These are phyloP conservation scores for Myriosclerotinia duriaeana DNA, from an alignment of 2,329 filamentous ascomycete genomes.

Conservation along the genomic window DNA sequence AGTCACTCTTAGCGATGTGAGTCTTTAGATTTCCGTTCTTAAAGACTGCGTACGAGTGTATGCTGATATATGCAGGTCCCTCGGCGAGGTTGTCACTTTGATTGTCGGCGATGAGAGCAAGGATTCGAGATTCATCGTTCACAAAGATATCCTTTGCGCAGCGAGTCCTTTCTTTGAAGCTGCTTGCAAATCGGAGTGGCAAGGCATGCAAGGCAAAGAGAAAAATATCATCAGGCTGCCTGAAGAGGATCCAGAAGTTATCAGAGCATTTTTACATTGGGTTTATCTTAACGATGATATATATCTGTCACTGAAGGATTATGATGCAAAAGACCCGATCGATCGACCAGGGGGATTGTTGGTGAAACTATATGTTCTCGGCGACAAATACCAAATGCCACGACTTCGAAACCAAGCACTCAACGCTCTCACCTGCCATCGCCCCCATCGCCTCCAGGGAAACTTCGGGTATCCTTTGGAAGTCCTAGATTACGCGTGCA, in stretches of 20 bases:
- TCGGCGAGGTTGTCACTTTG: constrained; percentile 17
- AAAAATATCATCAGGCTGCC: constrained; percentile 21
- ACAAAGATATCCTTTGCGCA: constrained; percentile 27
- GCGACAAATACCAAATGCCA: constrained; percentile 4
- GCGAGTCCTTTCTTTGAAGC: constrained; percentile 26
- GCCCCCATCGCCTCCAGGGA: too few species aligned
- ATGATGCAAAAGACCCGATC: not conserved
- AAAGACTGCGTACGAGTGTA: not conserved
- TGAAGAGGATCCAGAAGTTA: not conserved
- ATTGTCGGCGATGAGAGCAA: constrained; percentile 21
- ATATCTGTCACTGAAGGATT: not conserved
- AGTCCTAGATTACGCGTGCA: not conserved
- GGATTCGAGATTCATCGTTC: constrained; percentile 11
- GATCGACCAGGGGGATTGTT: not conserved
- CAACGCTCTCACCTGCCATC: not conserved
- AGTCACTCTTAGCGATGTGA: not conserved
- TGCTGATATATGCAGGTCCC: not conserved
- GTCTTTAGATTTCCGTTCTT: not conserved
- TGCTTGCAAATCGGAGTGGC: constrained; percentile 24
- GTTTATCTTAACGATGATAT: not conserved
- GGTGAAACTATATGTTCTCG: not conserved
- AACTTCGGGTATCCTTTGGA: not conserved
- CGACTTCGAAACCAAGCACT: not conserved
- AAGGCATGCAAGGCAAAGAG: constrained; percentile 9
- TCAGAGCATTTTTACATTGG: not conserved